Evolutionary conservation across 2,329 filamentous ascomycete species (phyloP).

Genomic region (Colletotrichum sp.): DNA sequence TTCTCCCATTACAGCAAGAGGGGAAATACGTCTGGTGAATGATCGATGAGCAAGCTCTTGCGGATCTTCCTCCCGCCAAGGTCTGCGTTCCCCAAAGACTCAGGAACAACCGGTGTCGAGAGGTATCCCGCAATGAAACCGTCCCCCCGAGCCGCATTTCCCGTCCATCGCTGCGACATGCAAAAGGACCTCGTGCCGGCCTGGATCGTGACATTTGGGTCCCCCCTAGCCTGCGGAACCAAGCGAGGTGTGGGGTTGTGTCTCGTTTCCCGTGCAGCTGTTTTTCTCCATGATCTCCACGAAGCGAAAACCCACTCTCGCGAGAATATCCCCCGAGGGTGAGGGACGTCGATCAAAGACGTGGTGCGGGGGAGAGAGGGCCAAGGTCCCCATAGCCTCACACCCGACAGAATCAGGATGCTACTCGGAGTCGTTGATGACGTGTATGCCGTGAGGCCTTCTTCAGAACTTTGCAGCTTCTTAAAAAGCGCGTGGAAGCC

Average conservation of each 20-base stretch:
- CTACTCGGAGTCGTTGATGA: not conserved
- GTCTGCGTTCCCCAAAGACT: not conserved
- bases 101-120: not conserved
- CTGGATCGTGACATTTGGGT: not conserved
- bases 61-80: not conserved
- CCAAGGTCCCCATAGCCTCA: not conserved
- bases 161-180: not conserved
- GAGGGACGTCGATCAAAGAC: not conserved
- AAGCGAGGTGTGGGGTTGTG: not conserved
- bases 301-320: not conserved
- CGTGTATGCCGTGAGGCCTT: not conserved
- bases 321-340: not conserved
- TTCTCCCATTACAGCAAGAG: not conserved
- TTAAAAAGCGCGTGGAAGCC: not conserved
- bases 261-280: not conserved
- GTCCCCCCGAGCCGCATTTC: not conserved
- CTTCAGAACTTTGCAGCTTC: not conserved
- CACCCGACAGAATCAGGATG: not conserved
- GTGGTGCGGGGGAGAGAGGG: not conserved
- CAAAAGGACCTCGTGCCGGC: rapidly evolving
- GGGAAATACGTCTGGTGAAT: too few species aligned
- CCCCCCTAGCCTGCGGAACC: not conserved
- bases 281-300: not conserved
- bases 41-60: not conserved
- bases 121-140: not conserved